Evolutionary conservation across 2,329 filamentous ascomycete genomes (phyloP).

Genomic region (Alternaria sp.): DNA sequence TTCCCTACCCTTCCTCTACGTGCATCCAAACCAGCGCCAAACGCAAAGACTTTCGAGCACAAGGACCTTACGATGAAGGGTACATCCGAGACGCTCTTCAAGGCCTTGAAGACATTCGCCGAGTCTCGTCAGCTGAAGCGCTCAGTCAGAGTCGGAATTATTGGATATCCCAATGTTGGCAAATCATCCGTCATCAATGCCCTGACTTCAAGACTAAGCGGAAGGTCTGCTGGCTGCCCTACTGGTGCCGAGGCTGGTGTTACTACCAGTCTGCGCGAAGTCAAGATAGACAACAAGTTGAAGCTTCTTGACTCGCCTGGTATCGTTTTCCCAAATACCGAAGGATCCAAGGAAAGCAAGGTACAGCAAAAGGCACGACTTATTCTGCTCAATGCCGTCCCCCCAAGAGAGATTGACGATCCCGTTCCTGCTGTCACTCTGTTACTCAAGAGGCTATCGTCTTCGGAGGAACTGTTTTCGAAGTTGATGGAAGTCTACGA

Average conservation of each 20-base stretch:
- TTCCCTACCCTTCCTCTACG: slow-evolving; percentile 92
- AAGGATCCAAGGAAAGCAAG: slow-evolving; percentile 58
- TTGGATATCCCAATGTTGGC: slow-evolving; percentile 95
- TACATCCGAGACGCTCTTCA: slow-evolving; percentile 86
- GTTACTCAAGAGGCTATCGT: slow-evolving; percentile 81
- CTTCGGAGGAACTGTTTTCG: slow-evolving; percentile 75
- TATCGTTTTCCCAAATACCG: slow-evolving; percentile 84
- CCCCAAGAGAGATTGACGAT: slow-evolving; percentile 93
- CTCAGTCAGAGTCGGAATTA: slow-evolving; percentile 88
- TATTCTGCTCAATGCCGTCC: slow-evolving; percentile 88
- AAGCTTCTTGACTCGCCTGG: slow-evolving; percentile 93
- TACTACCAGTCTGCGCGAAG: slow-evolving; percentile 84
- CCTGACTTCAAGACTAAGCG: slow-evolving; percentile 78
- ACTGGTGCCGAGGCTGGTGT: slow-evolving; percentile 92
- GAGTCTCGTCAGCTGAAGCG: slow-evolving; percentile 86
- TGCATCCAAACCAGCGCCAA: slow-evolving; percentile 81
- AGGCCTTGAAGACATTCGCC: slow-evolving; percentile 88
- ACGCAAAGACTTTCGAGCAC: slow-evolving; percentile 92
- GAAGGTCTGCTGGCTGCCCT: slow-evolving; percentile 77
- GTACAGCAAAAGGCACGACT: slow-evolving; percentile 83
- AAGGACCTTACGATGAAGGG: slow-evolving; percentile 86
- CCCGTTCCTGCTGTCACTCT: slow-evolving; percentile 86
- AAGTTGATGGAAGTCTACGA: slow-evolving; percentile 87
- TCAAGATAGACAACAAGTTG: slow-evolving; percentile 94
- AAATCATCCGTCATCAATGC: slow-evolving; percentile 98